phyloP scores from a whole-genome alignment of 1,284 basidiomycete genomes.

The Fomitopsis pinicola region DNA sequence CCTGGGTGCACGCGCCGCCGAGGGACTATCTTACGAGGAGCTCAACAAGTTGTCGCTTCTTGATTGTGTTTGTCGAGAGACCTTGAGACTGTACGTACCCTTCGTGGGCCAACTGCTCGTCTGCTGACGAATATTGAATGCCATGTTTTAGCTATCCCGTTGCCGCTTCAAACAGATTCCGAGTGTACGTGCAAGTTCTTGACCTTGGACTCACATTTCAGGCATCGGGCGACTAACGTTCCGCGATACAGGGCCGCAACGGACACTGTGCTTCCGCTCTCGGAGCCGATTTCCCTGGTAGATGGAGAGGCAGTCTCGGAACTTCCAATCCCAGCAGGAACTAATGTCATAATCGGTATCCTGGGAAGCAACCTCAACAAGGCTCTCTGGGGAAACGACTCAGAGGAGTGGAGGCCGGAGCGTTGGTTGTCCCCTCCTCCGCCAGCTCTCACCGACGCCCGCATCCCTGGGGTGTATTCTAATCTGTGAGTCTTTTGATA shows the following conservation, averaged over 20 bases:
- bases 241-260: not conserved
- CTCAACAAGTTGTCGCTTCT: slow-evolving; percentile 17
- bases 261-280: slow-evolving; percentile 12
- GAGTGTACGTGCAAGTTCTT: too few species aligned
- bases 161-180: too few species aligned
- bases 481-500: too few species aligned
- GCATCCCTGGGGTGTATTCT: too few species aligned
- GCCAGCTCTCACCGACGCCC: not conserved
- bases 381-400: not conserved
- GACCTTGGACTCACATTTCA: too few species aligned
- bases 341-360: too few species aligned
- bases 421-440: not conserved
- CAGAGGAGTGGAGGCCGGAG: too few species aligned
- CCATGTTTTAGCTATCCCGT: too few species aligned
- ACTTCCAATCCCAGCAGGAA: slow-evolving; percentile 9
- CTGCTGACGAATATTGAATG: too few species aligned
- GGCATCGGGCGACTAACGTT: too few species aligned
- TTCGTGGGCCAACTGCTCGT: too few species aligned
- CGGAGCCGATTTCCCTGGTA: slow-evolving; percentile 6
- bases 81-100: slow-evolving; percentile 16
- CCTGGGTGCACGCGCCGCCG: slow-evolving; percentile 10
- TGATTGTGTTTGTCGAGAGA: slow-evolving; percentile 22
- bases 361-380: too few species aligned
- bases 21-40: slow-evolving; percentile 16
- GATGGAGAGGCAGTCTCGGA: slow-evolving; percentile 14